Evolutionary conservation across 306 rosid species (phyloP).

Genomic region (Prunus campanulata): DNA sequence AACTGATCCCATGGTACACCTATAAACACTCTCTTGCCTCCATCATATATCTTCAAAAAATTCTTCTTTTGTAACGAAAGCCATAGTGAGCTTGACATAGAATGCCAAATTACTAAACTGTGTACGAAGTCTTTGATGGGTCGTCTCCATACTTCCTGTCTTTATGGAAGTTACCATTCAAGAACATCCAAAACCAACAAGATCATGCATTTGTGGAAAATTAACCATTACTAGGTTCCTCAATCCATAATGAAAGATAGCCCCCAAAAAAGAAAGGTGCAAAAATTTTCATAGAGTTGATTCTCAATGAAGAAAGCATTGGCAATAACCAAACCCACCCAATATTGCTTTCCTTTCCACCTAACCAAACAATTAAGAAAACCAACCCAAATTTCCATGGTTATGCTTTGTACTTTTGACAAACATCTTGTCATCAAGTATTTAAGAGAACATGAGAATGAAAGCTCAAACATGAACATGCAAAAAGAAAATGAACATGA

Average conservation of each 20-base stretch:
- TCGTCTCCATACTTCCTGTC: background rate
- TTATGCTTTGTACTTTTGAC: background rate
- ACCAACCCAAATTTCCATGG: background rate
- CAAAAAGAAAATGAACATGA: background rate
- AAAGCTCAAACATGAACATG: background rate
- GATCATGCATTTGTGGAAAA: background rate
- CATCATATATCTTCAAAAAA: constrained; percentile 6
- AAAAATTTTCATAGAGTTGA: constrained; percentile 6
- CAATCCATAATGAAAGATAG: constrained; percentile 20
- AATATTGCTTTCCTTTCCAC: background rate
- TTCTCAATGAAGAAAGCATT: background rate
- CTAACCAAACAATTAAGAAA: background rate
- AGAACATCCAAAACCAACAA: background rate
- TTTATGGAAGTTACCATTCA: background rate
- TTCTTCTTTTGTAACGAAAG: background rate
- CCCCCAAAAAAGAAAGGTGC: constrained; percentile 18
- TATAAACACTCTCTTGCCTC: constrained; percentile 1
- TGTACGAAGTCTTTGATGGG: constrained; percentile 4
- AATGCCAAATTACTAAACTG: background rate
- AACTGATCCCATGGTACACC: background rate
- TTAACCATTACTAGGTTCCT: constrained; percentile 12
- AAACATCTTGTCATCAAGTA: background rate
- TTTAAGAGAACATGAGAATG: background rate
- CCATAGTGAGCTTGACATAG: background rate
- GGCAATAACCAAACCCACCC: background rate